Percentiles rank a stretch among this genome's conserved stretches.
Evolutionary conservation across 345 rosid genomes (phyloP).

Genomic region (Angophora floribunda): DNA sequence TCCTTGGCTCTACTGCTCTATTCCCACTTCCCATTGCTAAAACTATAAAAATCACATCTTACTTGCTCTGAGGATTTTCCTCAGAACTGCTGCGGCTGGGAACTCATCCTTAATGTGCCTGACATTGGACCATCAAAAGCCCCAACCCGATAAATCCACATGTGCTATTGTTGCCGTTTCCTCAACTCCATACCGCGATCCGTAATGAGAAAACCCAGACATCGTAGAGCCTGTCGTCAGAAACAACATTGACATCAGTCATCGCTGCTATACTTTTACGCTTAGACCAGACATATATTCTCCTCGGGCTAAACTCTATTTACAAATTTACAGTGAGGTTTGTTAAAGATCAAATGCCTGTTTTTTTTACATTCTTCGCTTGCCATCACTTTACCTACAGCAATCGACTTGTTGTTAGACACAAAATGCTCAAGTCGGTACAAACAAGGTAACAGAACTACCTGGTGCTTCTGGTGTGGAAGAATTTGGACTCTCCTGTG

Average conservation of each 20-base stretch:
- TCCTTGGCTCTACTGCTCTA: background rate
- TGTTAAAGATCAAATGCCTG: background rate
- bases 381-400: background rate
- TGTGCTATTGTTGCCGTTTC: background rate
- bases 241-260: background rate
- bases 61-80: background rate
- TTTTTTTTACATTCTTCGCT: background rate
- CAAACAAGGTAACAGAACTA: background rate
- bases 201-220: background rate
- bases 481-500: background rate
- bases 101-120: background rate
- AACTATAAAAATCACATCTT: background rate
- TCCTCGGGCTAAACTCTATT: background rate
- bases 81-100: background rate
- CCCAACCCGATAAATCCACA: background rate
- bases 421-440: background rate
- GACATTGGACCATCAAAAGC: background rate
- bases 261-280: background rate
- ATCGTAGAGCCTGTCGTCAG: background rate
- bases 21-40: background rate
- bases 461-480: background rate
- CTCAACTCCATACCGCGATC: background rate
- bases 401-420: background rate
- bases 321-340: background rate
- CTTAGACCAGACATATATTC: background rate